phyloP scores from a whole-genome alignment of 2,329 filamentous ascomycete genomes.

The Phialophora macrospora region DNA sequence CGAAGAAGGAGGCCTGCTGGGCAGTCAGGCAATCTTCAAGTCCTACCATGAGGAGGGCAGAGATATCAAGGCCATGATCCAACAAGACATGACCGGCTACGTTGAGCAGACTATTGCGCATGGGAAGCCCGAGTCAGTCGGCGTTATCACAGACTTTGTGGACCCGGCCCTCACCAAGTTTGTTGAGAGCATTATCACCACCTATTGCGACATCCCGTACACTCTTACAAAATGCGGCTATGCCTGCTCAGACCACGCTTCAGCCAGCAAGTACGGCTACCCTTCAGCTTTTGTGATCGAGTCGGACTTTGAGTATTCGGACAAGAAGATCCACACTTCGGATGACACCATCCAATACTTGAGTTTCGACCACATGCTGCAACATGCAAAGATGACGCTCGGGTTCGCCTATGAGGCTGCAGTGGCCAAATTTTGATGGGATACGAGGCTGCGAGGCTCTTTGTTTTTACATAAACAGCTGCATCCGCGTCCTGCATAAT shows the following conservation, averaged over 20 bases:
- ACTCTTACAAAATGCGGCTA: conserved; percentile 88
- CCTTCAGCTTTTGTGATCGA: conserved; percentile 69
- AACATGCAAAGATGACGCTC: conserved; percentile 84
- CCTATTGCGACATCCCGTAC: conserved; percentile 88
- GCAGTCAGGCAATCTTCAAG: conserved; percentile 86
- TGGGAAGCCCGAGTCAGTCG: conserved; percentile 81
- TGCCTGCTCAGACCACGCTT: conserved; percentile 74
- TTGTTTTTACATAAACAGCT: not conserved
- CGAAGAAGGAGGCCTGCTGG: conserved; percentile 84
- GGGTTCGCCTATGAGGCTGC: conserved; percentile 84
- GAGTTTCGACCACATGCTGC: conserved; percentile 87
- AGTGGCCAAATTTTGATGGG: conserved; percentile 67
- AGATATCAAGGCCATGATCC: conserved; percentile 92
- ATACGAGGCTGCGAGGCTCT: not conserved
- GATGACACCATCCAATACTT: conserved; percentile 73
- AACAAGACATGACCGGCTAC: conserved; percentile 97
- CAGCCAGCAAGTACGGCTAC: conserved; percentile 68
- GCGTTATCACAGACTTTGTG: conserved; percentile 91
- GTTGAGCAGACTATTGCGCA: conserved; percentile 80
- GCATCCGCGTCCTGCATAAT: not conserved
- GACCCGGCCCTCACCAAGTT: conserved; percentile 81
- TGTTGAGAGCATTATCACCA: conserved; percentile 84
- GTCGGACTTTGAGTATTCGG: conserved; percentile 62
- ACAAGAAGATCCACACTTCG: conserved; percentile 74
- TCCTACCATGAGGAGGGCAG: conserved; percentile 73